These are phyloP conservation scores for Torulaspora globosa DNA, from an alignment of 1,139 yeast genomes.

Conservation along the genomic window DNA sequence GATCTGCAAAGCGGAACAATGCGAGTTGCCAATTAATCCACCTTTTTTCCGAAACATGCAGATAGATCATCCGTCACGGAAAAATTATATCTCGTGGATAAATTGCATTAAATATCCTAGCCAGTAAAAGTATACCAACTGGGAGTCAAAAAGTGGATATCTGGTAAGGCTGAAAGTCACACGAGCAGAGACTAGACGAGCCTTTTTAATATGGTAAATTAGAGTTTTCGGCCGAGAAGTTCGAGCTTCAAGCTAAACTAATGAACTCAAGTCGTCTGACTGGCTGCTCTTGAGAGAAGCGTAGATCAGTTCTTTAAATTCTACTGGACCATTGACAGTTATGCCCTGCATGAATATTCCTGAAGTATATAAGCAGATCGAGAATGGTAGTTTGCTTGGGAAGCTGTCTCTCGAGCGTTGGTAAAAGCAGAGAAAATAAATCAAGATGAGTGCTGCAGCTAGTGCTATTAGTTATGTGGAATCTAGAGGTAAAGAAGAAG, in stretches of 20 bases:
- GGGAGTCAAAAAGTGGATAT: slow-evolving; percentile 3
- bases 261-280: background rate
- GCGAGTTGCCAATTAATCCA: background rate
- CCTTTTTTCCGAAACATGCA: background rate
- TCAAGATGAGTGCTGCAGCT: background rate
- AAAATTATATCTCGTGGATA: background rate
- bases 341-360: background rate
- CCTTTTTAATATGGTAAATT: background rate
- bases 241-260: background rate
- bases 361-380: background rate
- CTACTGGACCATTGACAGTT: background rate
- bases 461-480: slow-evolving; percentile 2
- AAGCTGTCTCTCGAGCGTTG: background rate
- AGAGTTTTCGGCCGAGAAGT: slow-evolving; percentile 6
- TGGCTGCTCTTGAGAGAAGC: background rate
- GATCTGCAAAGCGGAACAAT: slow-evolving; percentile 1
- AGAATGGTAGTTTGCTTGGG: background rate
- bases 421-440: too few relatives aligned
- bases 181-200: background rate
- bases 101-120: slow-evolving; percentile 9
- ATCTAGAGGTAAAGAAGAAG: slow-evolving; percentile 2
- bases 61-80: background rate
- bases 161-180: background rate
- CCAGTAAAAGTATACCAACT: slow-evolving; percentile 12
- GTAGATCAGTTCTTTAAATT: background rate